Evolutionary conservation across 352 stramenopile species (phyloP), one percentile per base, ranked within the genome.

Genomic region (Phytophthora niederhauseri): DNA sequence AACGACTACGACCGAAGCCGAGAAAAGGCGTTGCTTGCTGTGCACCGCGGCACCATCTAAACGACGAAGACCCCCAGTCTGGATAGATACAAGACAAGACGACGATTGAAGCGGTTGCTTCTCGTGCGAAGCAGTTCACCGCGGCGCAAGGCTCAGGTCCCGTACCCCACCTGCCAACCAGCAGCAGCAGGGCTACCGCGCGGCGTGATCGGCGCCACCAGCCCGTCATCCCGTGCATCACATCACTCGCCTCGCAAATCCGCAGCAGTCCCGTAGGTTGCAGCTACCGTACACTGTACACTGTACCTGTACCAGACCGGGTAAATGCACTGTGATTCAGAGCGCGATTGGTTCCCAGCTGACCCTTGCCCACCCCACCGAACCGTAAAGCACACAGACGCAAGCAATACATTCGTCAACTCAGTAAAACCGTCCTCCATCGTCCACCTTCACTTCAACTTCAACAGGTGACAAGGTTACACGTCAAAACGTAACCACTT

Each of bases 1-100:
- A 64, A 57, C 22, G 22, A 60, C 7, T 58, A 59, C 52, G 49
- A 70, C 38, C 45, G 50, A 43, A 66, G 28, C 41, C 28, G 6
- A 56, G 54, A 70, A 24, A 70, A 74, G 30, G 36, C 48, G 11
- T 43, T 51, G 22, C 30, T 41, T 22, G 55, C 53, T 43, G 53
- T 57, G 22, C 52, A 43, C 26, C 17, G 49, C 19, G 19, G n/a
- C 11, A 11, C 38, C 19, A 68, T 57, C 30, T 57, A 50, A 26
- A 51, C 34, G 19, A 28, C 8, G 20, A 59, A 28, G 41, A 17
- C 1, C 34, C 5, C 22, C 36, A 57, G 14, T 24, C 54, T 5
- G 15, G 43, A 58, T 36, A 45, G 41, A 56, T 48, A 6, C 45
- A 64, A 64, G 43, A 6, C 45, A 64, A 64, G 43, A 36, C 30